Evolutionary conservation across 192 early-diverging fungal genomes (phyloP), one percentile per base, ranked within the genome.

Genomic region (Phlyctochytrium planicorne): DNA sequence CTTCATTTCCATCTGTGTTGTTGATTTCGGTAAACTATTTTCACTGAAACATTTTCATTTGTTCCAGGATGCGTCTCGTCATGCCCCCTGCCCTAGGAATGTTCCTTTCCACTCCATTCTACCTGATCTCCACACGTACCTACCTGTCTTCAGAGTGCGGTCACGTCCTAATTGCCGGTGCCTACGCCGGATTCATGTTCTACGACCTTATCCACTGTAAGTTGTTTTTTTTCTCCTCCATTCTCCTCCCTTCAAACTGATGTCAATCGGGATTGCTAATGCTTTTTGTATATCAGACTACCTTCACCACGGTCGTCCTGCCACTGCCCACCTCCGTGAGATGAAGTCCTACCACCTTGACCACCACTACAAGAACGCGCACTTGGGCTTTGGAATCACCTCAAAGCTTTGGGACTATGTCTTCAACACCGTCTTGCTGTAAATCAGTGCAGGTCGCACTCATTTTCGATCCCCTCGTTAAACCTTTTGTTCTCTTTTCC

Each of bases 321-420:
- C 82, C 62, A 80, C 82, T 47, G 71, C 81, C 37, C 88, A 93
- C 77, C 84, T 94, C 62, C 83, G 79, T 53, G 87, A 91, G 62
- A 92, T 98, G 87, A 98, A 98, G 75, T 88, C 89, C 3, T 96
- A 96, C 69, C 96, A 98, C 61, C 75, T 98, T 60, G 91, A 91
- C 55, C 96, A 98, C 73, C 96, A 98, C 74, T 98, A 98, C 81
- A 77, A 80, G 55, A 67, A 74, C 30, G 71, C 63, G 17, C 85
- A 94, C 72, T 77, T 81, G 12, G 93, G 93, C 27, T 96, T 88
- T 70, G 94, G 94, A 32, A 94, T 96, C 66, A 94, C 94, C 37
- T 89, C 87, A 73, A 93, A 93, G 74, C 66, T 94, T 47, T 96
- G 94, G 94, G 94, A 96, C 77, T 84, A 84, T 63, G 78, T 91